Base-by-base conservation (phyloP, 441 rosid genomes). In the Kokia cookei region DNA sequence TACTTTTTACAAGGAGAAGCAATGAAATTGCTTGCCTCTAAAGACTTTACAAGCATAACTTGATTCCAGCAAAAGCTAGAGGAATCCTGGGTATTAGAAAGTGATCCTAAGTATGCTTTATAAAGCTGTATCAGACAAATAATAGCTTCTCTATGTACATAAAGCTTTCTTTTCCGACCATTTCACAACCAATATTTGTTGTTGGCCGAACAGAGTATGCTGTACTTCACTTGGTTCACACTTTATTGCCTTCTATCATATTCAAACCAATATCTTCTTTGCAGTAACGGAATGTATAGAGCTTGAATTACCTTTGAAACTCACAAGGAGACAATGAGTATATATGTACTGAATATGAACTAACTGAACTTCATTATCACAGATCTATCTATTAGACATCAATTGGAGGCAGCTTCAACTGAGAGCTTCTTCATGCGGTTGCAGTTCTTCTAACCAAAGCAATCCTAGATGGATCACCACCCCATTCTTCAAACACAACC, bases 401-500 rank as follows among this genome's bases (percentile, higher is more conserved):
- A 75, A 77, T 72, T 73, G 74, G 84, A 80, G 42, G 74, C 51
- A 57, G 83, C 88, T 75, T 85, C 86, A 42, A 85, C 88, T 0
- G 86, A 80, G 10, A 85, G 88, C 81, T 85, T 85, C 80, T 85
- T 85, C 13, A 2, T 1, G 57, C 65, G 1, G 63, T 64, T 13
- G 42, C 42, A 1, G 77, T 76, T 72, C 81, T 80, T 76, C 60
- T 76, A 7, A 79, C 89, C 76, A 87, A 70, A 58, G 86, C 74
- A 74, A 81, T 82, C 27, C 81, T 79, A 47, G 78, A 75, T 19
- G 91, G 88, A 71, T 85, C 84, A 42, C 91, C 91, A 59, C 89
- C 89, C 85, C 83, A 82, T 74, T 87, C 91, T 76, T 85, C 91
- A 63, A 87, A 84, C 66, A 85, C 63, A 24, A 82, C 86, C 77